Percentiles rank a stretch among this genome's conserved stretches.
These are phyloP conservation scores for Fragilaria crotonensis DNA, from an alignment of 108 stramenopile species.

Conservation along the genomic window DNA sequence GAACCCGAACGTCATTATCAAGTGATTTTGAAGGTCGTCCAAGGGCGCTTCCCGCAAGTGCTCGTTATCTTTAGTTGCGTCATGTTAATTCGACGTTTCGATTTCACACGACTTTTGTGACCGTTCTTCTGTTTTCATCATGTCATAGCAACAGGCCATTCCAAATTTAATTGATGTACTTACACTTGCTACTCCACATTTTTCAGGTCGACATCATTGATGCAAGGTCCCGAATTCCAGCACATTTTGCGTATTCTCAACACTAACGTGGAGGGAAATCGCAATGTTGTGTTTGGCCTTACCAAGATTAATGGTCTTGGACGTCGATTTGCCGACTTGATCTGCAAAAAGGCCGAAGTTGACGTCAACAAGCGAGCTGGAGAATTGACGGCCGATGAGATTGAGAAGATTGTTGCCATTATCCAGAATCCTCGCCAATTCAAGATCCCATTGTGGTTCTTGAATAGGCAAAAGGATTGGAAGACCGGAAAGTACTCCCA, in stretches of 20 bases:
- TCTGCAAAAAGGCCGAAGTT: constrained; percentile 99
- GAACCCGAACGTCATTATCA: no score
- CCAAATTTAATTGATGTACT: no score
- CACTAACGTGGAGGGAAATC: constrained; percentile 99
- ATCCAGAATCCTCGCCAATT: constrained; percentile 98
- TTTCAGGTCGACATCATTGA: constrained; percentile 62
- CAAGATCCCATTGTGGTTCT: constrained; percentile 99
- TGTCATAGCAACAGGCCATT: no score
- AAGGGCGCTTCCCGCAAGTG: no score
- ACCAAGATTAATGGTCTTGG: constrained; percentile 99
- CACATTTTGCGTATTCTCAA: constrained; percentile 99
- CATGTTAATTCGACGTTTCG: no score
- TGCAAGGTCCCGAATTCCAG: constrained; percentile 98
- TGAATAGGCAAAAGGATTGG: constrained; percentile 99
- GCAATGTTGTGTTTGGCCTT: constrained; percentile 97
- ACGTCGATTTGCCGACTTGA: constrained; percentile 96
- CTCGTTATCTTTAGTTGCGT: no score
- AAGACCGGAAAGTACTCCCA: constrained; percentile 98
- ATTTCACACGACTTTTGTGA: no score
- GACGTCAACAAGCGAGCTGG: constrained; percentile 99
- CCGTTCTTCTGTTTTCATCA: no score
- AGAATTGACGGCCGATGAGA: constrained; percentile 97
- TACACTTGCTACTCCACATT: not conserved
- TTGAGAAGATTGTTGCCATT: constrained; percentile 98
- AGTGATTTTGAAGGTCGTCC: no score